Conservation (phyloP, 1,284 basidiomycete species). For the Polyporus tsugae region DNA sequence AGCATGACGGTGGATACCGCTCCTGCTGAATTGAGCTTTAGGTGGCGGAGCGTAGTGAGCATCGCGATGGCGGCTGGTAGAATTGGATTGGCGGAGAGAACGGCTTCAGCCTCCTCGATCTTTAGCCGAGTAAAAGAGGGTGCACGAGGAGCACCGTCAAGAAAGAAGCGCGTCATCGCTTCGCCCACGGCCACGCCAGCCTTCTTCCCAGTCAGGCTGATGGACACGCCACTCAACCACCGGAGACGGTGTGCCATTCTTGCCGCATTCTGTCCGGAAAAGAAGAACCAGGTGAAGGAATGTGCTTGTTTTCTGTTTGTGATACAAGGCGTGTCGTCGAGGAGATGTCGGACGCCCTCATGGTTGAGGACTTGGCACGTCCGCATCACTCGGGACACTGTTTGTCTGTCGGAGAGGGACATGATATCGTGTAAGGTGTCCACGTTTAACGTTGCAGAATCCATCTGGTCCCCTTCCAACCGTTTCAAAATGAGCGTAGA, state of each 20-base stretch:
- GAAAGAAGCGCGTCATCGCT: background rate
- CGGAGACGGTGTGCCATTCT: background rate
- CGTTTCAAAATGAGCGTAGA: background rate
- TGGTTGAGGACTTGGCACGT: background rate
- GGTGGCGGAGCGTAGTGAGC: background rate
- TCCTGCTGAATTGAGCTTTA: background rate
- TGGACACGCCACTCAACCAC: background rate
- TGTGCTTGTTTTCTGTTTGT: background rate
- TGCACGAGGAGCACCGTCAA: background rate
- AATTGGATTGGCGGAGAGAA: background rate
- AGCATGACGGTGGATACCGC: background rate
- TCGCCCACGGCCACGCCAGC: background rate
- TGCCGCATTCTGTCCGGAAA: background rate
- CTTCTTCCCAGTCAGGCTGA: background rate
- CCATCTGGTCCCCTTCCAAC: background rate
- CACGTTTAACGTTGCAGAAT: background rate
- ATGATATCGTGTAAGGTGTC: background rate
- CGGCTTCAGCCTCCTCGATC: background rate
- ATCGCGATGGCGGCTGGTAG: background rate
- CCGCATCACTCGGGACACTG: background rate
- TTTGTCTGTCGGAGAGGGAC: background rate
- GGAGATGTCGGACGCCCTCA: background rate
- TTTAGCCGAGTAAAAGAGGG: background rate
- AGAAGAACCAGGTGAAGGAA: background rate
- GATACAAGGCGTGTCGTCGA: background rate